Evolutionary conservation across 495 filamentous ascomycete genomes (phyloP), one percentile per base, ranked within the genome.

Genomic region (Pyronema domesticum): DNA sequence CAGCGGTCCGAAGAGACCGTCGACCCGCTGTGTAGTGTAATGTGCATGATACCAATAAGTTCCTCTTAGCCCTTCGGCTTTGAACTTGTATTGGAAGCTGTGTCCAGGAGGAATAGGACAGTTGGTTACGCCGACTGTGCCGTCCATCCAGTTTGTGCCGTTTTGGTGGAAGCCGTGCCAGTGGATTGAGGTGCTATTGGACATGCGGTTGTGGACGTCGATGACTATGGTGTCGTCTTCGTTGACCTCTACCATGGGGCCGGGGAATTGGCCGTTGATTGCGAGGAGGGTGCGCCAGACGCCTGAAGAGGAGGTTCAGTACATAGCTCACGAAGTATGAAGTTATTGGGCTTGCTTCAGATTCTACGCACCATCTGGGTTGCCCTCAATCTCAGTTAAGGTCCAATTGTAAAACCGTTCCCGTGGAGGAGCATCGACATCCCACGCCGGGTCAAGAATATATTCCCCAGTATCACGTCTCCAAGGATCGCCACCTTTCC

Each of bases 121-220:
- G 64, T 84, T 80, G 8, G 76, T 79, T 11, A 83, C 72, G 0
- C 71, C 73, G 2, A 69, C 67, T 10, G 74, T 68, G 7, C 83
- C 83, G 63, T 87, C 83, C 75, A 80, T 79, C 51, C 69, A 72
- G 37, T 73, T 74, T 6, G 77, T 79, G 1, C 69, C 74, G 53
- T 78, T 78, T 60, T 85, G 81, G 50, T 71, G 74, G 15, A 84
- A 69, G 5, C 82, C 80, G 53, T 86, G 80, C 73, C 78, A 84
- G 65, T 86, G 82, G 14, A 86, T 59, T 8, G 68, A 63, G 13
- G 63, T 65, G 37, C 39, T 51, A 45, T 67, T 57, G 15, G 60
- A 55, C 33, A 62, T 60, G 51, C 58, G 47, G 49, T 68, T 68
- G 51, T 60, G 60, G 15, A 69, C 65, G 18, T 66, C 57, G 6